phyloP scores from a whole-genome alignment of 1,284 basidiomycete genomes.

The Butyriboletus appendiculatus region DNA sequence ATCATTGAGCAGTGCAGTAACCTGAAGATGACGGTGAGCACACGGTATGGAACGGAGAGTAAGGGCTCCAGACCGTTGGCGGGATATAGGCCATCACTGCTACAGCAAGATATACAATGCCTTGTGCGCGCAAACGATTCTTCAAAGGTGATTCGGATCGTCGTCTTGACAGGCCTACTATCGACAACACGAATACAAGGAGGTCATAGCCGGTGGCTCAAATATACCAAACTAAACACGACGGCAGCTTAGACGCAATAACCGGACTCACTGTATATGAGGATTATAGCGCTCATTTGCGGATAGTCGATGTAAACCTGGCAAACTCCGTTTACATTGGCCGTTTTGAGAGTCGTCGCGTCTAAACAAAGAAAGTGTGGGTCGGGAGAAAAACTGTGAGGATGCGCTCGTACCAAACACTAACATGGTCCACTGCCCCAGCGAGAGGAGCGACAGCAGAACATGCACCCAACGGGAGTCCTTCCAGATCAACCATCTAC shows the following conservation, averaged over 20 bases:
- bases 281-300: neutral
- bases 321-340: neutral
- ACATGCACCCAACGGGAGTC: constrained; percentile 7
- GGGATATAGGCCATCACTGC: constrained; percentile 9
- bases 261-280: constrained; percentile 20
- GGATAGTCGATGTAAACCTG: neutral
- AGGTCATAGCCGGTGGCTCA: constrained; percentile 19
- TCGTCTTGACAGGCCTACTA: constrained; percentile 14
- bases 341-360: neutral
- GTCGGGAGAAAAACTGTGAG: neutral
- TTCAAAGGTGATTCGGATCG: constrained; percentile 16
- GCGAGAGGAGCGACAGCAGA: constrained; percentile 13
- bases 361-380: constrained; percentile 4
- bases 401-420: constrained; percentile 9
- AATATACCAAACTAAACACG: neutral
- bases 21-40: constrained; percentile 7
- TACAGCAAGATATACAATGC: constrained; percentile 19
- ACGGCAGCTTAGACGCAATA: neutral
- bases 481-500: constrained; percentile 31
- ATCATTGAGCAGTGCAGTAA: constrained; percentile 2
- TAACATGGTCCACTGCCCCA: constrained; percentile 22
- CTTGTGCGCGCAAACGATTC: constrained; percentile 17
- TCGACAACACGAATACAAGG: constrained; percentile 17
- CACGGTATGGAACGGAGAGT: neutral
- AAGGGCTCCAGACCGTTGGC: constrained; percentile 5